Evolutionary conservation across 1,284 basidiomycete species (phyloP), one percentile per base, ranked within the genome.

Genomic region (Rhizoctonia solani): DNA sequence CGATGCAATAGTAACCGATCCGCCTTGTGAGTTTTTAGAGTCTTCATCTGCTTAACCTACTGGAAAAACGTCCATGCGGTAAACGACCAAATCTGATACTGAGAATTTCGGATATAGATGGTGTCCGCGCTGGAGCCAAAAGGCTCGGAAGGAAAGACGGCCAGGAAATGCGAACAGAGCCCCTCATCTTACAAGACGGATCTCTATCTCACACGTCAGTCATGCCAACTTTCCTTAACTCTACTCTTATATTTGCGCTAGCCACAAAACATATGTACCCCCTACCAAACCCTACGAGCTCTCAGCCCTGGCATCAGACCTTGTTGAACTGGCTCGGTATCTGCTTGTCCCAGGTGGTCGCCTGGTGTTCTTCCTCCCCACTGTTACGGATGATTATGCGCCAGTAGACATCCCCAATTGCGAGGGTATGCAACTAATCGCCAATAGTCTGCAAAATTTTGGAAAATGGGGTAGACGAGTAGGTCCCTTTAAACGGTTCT

Each of bases 121-220:
- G 96, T 9, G 93, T 99, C 0, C 83, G 97, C 30, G 96, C 97
- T 16, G 97, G 97, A 1, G 97, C 97, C 1, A 99, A 99, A 77
- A 83, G 95, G 37, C 81, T 97, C 0, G 97, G 97, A 0, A 82
- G 93, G 58, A 79, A 80, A 65, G 77, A 79, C 41, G 75, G 13
- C 73, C 74, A 67, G 74, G 76, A 76, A 19, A 72, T 75, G 13
- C 69, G 75, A 42, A 73, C 76, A 8, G 75, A 76, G 56, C 75
- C 79, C 0, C 75, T 71, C 55, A 52, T 76, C 30, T 66, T 78
- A 29, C 71, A 73, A 1, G 75, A 79, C 68, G 79, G 79, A 1
- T 72, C 71, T 0, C 74, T 71, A 37, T 74, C 78, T 3, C 77
- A 80, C 69, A 66, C 74, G 78, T 79, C 42, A 68, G 78, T 53